Conservation (phyloP, 495 filamentous ascomycete species). For the Penicillium waksmanii region DNA sequence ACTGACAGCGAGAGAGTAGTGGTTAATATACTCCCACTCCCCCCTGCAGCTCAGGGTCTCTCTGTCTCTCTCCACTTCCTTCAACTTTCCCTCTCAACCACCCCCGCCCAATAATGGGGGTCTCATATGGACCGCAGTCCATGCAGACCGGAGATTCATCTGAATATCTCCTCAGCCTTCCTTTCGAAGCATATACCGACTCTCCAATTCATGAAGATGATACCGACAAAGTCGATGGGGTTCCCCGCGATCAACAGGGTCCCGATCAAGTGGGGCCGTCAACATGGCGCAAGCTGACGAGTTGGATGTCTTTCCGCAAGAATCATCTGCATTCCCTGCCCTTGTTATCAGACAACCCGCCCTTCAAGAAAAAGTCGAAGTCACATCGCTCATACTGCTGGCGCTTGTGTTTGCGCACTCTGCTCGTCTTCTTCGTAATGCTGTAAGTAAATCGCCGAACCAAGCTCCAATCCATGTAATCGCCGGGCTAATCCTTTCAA, state of each 20-base stretch:
- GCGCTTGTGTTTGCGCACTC: conserved; percentile 23
- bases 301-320: conserved; percentile 19
- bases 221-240: conserved; percentile 6
- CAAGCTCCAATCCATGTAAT: not conserved
- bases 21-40: too few relatives aligned
- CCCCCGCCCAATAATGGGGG: conserved; percentile 10
- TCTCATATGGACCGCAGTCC: conserved; percentile 10
- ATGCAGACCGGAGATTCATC: conserved; percentile 5
- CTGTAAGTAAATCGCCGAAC: conserved; percentile 33
- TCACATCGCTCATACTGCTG: conserved; percentile 16
- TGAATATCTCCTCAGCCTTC: conserved; percentile 17
- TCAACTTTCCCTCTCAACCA: not conserved
- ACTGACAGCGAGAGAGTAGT: too few relatives aligned
- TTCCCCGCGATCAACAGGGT: conserved; percentile 7
- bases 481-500: not conserved
- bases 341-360: conserved; percentile 20
- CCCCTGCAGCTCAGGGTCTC: not conserved
- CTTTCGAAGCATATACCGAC: conserved; percentile 28
- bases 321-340: conserved; percentile 23
- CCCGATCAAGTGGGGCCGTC: conserved; percentile 19
- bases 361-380: conserved; percentile 4
- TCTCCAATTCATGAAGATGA: conserved; percentile 17
- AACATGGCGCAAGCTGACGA: conserved; percentile 22
- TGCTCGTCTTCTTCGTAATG: conserved; percentile 41
- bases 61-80: not conserved